Base-by-base conservation (phyloP, 345 rosid species). In the Eucalyptus pumila region DNA sequence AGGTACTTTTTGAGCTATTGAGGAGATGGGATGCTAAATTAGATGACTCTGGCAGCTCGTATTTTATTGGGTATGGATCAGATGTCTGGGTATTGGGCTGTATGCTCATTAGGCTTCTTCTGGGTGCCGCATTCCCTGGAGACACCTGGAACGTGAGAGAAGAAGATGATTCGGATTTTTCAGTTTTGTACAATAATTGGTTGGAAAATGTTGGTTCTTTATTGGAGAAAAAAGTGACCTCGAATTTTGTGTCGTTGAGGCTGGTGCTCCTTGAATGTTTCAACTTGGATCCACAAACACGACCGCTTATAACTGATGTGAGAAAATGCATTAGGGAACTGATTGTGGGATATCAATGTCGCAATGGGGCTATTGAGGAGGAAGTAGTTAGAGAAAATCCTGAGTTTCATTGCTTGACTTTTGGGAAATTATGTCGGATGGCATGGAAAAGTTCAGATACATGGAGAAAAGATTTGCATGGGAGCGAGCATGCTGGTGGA, bases 71-170 rank as follows among this genome's bases (percentile, higher is more conserved):
- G 16, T 90, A 62, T 91, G 87, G 91, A 80, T 93, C 97, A 26
- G 98, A 97, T 93, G 95, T 95, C 86, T 97, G 98, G 99, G 86
- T 95, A 87, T 89, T 96, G 89, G 94, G 94, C 88, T 95, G 94
- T 91, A 87, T 94, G 92, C 91, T 96, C 88, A 90, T 95, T 89
- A 87, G 92, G 90, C 90, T 95, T 90, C 93, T 94, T 90, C 56
- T 93, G 87, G 98, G 98, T 49, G 91, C 92, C 40, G 87, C 85
- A 80, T 94, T 95, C 88, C 87, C 88, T 47, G 90, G 91, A 80
- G 94, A 88, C 91, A 87, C 94, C 81, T 24, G 65, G 76, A 89
- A 92, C 85, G 50, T 56, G 45, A 91, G 87, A 54, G 90, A 92
- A 86, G 94, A 88, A 86, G 89, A 87, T 76, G 67, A 51, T 89